These are phyloP conservation scores for Lathyrus oleraceus DNA, from an alignment of 306 rosid genomes.

Conservation along the genomic window DNA sequence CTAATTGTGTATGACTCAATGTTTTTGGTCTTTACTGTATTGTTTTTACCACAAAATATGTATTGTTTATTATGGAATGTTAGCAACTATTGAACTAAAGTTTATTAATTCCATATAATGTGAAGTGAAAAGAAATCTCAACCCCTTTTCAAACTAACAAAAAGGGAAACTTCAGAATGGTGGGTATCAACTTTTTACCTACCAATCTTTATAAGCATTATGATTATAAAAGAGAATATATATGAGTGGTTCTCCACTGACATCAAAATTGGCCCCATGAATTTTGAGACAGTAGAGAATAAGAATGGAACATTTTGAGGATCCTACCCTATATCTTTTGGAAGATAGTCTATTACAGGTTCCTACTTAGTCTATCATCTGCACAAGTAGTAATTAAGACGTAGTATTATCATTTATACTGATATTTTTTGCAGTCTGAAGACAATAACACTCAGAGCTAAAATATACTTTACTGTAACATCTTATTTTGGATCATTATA, in stretches of 20 bases:
- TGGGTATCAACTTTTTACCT: constrained; percentile 25
- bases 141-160: constrained; percentile 22
- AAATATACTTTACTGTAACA: too few species aligned
- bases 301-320: constrained; percentile 34
- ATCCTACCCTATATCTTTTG: constrained; percentile 22
- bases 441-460: too few species aligned
- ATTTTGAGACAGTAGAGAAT: neutral
- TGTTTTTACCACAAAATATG: neutral
- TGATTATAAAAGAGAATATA: constrained; percentile 4
- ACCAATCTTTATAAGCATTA: constrained; percentile 14
- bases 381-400: neutral
- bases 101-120: neutral
- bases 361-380: constrained; percentile 1
- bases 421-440: constrained; percentile 41
- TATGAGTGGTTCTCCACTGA: neutral
- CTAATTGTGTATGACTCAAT: neutral
- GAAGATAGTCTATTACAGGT: constrained; percentile 49
- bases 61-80: neutral
- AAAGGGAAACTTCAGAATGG: constrained; percentile 22
- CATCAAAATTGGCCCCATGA: too few species aligned
- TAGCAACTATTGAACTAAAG: neutral
- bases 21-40: neutral
- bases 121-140: constrained; percentile 6
- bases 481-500: too few species aligned
- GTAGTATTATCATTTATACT: neutral